A percentile compares a stretch with the other conserved stretches of the same genome.
These are phyloP conservation scores for Talaromyces nanjingensis DNA, from an alignment of 495 filamentous ascomycete species.

Conservation along the genomic window DNA sequence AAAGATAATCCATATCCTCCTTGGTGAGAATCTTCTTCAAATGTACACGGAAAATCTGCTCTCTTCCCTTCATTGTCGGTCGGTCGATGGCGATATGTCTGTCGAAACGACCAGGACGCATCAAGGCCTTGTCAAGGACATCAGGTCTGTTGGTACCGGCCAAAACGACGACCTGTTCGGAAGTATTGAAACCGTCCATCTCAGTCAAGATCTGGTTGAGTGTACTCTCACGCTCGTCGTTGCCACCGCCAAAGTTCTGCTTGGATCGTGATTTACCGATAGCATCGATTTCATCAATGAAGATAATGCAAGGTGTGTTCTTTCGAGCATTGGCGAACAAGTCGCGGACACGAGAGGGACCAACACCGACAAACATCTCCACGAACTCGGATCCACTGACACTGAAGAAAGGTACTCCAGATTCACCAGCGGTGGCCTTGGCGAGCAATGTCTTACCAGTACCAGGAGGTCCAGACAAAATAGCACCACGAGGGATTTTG, in stretches of 20 bases:
- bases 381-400: constrained; percentile 98
- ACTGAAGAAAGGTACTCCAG: constrained; percentile 94
- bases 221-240: constrained; percentile 93
- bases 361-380: constrained; percentile 99
- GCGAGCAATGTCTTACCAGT: constrained; percentile 97
- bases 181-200: constrained; percentile 99
- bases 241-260: constrained; percentile 73
- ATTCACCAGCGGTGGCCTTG: constrained; percentile 96
- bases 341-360: constrained; percentile 89
- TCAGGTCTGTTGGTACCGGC: constrained; percentile 95
- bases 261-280: constrained; percentile 86
- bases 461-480: constrained; percentile 91
- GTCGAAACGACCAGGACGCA: constrained; percentile 96
- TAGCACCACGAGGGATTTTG: constrained; percentile 94
- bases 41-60: constrained; percentile 94
- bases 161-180: constrained; percentile 95
- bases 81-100: constrained; percentile 88
- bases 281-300: constrained; percentile 98
- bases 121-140: constrained; percentile 87
- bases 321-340: constrained; percentile 92
- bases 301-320: constrained; percentile 96
- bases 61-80: constrained; percentile 92
- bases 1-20: constrained; percentile 80
- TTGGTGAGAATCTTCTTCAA: constrained; percentile 85
- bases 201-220: constrained; percentile 98